Base-by-base conservation (phyloP, 2,329 filamentous ascomycete species). In the Ophiosphaerella narmari region DNA sequence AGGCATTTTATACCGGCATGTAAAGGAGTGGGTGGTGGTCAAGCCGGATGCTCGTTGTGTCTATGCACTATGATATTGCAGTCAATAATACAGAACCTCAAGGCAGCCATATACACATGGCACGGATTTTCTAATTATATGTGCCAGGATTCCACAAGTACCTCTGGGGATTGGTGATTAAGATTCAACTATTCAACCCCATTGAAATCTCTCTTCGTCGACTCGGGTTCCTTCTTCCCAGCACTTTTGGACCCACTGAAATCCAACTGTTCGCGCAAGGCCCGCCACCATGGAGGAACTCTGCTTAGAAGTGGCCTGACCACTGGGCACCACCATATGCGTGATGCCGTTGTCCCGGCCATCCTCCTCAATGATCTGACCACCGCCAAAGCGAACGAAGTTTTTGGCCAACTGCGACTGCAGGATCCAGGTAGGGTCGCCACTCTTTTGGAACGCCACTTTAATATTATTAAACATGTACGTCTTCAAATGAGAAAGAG, bases 211-310 rank as follows among this genome's bases (percentile, higher is more conserved):
- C 43, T 72, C 72, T 45, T 97, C 93, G 58, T 96, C 90, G 39
- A 97, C 70, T 53, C 89, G 66, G 1, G 91, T 96, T 56, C 79
- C 81, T 69, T 93, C 90, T 50, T 78, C 79, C 91, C 92, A 96
- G 63, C 89, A 90, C 44, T 88, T 85, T 43, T 86, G 81, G 0
- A 97, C 74, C 94, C 94, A 99, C 12, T 78, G 77, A 8, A 80
- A 70, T 0, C 76, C 82, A 2, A 97, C 88, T 6, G 93, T 74
- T 56, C 90, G 79, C 0, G 92, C 90, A 32, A 91, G 73, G 12
- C 44, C 80, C 70, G 43, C 23, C 7, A 63, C 41, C 14, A 50
- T 54, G 16, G 60, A 58, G 5, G 74, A 66, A 29, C 81, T 76
- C n/a, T 73, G 71, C 5, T 72, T 76, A 5, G 78, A 71, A 69